Base-by-base conservation (phyloP, 2,329 filamentous ascomycete genomes). In the Akanthomyces uredinophilus region DNA sequence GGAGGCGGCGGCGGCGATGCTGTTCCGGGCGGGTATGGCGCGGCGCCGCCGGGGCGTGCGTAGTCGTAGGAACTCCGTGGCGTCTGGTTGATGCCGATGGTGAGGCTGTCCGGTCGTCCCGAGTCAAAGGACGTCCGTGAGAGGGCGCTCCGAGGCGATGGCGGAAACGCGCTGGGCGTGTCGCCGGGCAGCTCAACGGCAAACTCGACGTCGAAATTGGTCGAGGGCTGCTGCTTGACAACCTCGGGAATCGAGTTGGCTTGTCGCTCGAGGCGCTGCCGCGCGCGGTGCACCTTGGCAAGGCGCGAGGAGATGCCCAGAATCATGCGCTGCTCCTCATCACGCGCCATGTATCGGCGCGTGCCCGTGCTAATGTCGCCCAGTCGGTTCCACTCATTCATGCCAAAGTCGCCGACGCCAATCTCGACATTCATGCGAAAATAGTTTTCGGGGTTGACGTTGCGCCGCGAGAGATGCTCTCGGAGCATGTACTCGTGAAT, bases 321-420 rank as follows among this genome's bases (percentile, higher is more conserved):
- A 7, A 91, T 91, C 83, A 92, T 90, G 67, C 79, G 83, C 72
- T 96, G 90, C 63, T 96, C 88, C 0, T 87, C 86, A 13, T 83
- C 81, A 64, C 88, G 88, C 8, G 82, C 79, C 59, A 99, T 83
- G 72, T 98, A 99, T 65, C 89, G 86, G 67, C 91, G 85, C 0
- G 95, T 99, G 71, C 89, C 89, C 16, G 92, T 97, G 78, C 91
- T 96, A 76, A 99, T 98, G 58, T 97, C 94, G 29, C 91, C 89
- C n/a, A 98, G 79, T 4, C 93, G 86, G 69, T 91, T 86, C 95
- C 95, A 99, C 73, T 98, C 95, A 72, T 98, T 99, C 92, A 99
- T 98, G 57, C 91, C 94, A 73, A 97, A 98, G 71, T 98, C 95
- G 59, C 94, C 93, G 3, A 98, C 93, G 1, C 94, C 95, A 18